Evolutionary conservation across 805 yeast genomes (phyloP).

Genomic region (Lipomyces sp.): DNA sequence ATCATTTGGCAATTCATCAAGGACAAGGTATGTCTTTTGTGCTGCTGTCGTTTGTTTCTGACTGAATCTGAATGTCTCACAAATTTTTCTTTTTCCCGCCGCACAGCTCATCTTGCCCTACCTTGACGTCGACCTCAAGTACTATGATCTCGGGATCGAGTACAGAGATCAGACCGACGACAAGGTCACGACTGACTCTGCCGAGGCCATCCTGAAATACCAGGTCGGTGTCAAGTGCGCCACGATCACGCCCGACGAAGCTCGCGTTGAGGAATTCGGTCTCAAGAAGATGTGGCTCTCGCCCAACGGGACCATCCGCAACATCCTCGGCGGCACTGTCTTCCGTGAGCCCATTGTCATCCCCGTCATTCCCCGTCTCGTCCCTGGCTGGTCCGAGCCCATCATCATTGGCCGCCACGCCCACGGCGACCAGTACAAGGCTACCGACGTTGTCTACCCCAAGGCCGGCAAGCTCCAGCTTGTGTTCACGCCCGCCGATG

Average conservation of each 20-base stretch:
- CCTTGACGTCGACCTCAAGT: constrained; percentile 81
- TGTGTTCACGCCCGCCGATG: constrained; percentile 67
- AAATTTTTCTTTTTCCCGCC: not conserved
- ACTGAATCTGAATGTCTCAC: not conserved
- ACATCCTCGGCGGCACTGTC: constrained; percentile 92
- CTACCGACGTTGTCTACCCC: constrained; percentile 79
- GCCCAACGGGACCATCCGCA: constrained; percentile 96
- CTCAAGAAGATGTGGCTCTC: constrained; percentile 97
- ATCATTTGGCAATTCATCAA: constrained; percentile 92
- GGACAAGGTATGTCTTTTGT: constrained; percentile 50
- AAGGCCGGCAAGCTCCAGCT: constrained; percentile 76
- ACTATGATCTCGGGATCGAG: constrained; percentile 85
- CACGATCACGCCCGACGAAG: constrained; percentile 97
- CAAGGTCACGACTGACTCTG: constrained; percentile 83
- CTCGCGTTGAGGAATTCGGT: constrained; percentile 83
- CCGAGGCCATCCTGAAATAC: constrained; percentile 80
- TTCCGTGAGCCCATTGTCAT: constrained; percentile 96
- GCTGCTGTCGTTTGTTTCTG: not conserved
- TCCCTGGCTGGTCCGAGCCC: constrained; percentile 92
- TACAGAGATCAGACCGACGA: constrained; percentile 86
- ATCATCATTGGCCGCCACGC: constrained; percentile 98
- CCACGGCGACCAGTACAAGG: constrained; percentile 94
- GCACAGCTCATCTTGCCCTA: constrained; percentile 67
- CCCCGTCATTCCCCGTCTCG: constrained; percentile 79
- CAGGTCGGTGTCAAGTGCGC: constrained; percentile 97